phyloP scores from a whole-genome alignment of 306 rosid genomes.

The Pueraria montana region DNA sequence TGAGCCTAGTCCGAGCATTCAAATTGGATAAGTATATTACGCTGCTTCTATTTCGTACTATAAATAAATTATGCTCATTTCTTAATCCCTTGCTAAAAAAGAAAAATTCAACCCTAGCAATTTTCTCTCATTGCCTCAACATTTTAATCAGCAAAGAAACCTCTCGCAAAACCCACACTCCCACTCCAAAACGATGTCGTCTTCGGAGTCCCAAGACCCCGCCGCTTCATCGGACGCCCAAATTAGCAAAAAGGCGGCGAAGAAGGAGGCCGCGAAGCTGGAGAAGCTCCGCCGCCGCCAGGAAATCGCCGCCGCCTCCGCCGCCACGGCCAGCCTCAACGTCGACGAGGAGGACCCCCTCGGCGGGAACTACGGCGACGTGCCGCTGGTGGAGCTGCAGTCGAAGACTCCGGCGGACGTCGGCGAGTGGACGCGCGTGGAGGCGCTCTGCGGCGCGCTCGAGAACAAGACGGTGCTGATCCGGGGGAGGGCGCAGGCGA shows the following conservation, averaged over 20 bases:
- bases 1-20: not conserved
- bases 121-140: not conserved
- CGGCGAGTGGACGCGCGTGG: slow-evolving; percentile 67
- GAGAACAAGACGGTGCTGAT: slow-evolving; percentile 60
- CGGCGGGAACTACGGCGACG: slow-evolving; percentile 73
- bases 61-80: not conserved
- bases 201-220: slow-evolving; percentile 52
- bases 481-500: slow-evolving; percentile 82
- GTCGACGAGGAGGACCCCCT: slow-evolving; percentile 75
- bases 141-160: not conserved
- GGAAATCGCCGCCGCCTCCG: slow-evolving; percentile 58
- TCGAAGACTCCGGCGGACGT: slow-evolving; percentile 61
- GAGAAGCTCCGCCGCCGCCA: slow-evolving; percentile 85
- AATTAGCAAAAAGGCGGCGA: slow-evolving; percentile 83
- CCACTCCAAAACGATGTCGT: slow-evolving; percentile 49
- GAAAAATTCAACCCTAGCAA: not conserved
- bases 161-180: not conserved
- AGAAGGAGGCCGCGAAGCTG: slow-evolving; percentile 86
- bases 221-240: slow-evolving; percentile 12
- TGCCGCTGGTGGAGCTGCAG: slow-evolving; percentile 72
- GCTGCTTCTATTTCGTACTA: not conserved
- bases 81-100: not conserved
- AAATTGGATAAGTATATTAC: not conserved
- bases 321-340: slow-evolving; percentile 44
- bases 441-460: slow-evolving; percentile 50